Percentiles rank a stretch among this genome's conserved stretches.
These are phyloP conservation scores for Aspergillus caelatus DNA, from an alignment of 2,329 filamentous ascomycete genomes.

Conservation along the genomic window DNA sequence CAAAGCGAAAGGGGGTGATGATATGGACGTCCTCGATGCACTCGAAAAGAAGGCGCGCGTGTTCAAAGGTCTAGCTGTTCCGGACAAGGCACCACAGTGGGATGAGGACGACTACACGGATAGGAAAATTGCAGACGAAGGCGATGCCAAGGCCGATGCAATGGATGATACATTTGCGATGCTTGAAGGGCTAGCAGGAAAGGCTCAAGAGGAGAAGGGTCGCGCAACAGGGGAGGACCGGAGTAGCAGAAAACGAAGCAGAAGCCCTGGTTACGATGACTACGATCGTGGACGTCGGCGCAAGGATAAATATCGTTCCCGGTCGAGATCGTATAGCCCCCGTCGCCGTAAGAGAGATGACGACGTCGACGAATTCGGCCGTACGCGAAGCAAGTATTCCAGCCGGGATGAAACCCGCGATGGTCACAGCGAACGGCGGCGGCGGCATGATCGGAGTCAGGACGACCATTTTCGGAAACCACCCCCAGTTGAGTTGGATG, in stretches of 20 bases:
- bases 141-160: conserved; percentile 59
- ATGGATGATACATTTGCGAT: conserved; percentile 93
- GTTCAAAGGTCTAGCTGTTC: conserved; percentile 88
- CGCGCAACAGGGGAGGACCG: conserved; percentile 37
- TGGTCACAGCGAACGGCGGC: conserved; percentile 49
- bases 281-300: conserved; percentile 51
- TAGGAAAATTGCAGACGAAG: conserved; percentile 34
- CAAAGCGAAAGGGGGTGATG: conserved; percentile 45
- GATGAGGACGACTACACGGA: conserved; percentile 51
- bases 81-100: conserved; percentile 69
- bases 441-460: conserved; percentile 41
- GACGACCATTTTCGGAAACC: conserved; percentile 64
- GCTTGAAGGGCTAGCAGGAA: conserved; percentile 80
- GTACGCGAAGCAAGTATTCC: conserved; percentile 46
- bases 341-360: conserved; percentile 48
- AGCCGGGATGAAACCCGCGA: conserved; percentile 41
- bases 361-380: conserved; percentile 63
- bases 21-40: conserved; percentile 46
- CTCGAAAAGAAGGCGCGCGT: conserved; percentile 76
- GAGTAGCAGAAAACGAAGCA: conserved; percentile 55
- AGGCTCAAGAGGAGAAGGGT: conserved; percentile 50
- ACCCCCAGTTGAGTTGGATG: conserved; percentile 76
- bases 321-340: conserved; percentile 55
- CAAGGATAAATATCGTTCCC: conserved; percentile 49
- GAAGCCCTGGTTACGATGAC: conserved; percentile 54